A percentile compares a stretch with the other conserved stretches of the same genome.
Conservation (phyloP, 768 basidiomycete species). For the Boletus barrowsii region DNA sequence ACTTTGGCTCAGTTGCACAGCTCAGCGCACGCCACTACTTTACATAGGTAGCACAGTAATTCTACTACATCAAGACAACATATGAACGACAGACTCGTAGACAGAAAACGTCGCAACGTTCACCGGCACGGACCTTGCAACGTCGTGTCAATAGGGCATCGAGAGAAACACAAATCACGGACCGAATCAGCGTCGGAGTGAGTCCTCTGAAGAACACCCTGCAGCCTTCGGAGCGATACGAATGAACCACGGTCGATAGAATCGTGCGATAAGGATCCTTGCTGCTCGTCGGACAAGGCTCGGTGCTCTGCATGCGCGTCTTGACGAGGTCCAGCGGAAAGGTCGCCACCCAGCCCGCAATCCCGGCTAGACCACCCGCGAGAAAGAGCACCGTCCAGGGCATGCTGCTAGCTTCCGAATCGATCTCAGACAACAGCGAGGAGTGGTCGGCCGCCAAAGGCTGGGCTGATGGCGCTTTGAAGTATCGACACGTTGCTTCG, state of each 20-base stretch:
- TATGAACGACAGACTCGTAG: conserved; percentile 59
- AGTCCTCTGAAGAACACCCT: conserved; percentile 75
- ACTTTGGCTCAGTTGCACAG: conserved; percentile 27
- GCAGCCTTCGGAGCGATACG: conserved; percentile 62
- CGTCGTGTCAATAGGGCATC: neutral
- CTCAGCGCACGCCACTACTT: neutral
- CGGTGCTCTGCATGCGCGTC: conserved; percentile 73
- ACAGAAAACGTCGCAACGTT: conserved; percentile 80
- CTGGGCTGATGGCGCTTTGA: conserved; percentile 27
- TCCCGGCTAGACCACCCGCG: conserved; percentile 75
- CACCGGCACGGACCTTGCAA: conserved; percentile 72
- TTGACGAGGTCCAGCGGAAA: conserved; percentile 91
- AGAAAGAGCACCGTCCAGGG: conserved; percentile 60
- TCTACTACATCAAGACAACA: conserved; percentile 21
- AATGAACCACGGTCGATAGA: conserved; percentile 53
- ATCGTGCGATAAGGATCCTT: conserved; percentile 58
- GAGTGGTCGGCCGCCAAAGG: conserved; percentile 27
- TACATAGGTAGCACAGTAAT: no score
- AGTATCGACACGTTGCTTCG: conserved; percentile 58
- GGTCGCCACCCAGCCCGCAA: conserved; percentile 74
- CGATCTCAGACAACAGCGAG: conserved; percentile 40
- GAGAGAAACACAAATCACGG: conserved; percentile 2
- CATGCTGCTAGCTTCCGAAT: conserved; percentile 33
- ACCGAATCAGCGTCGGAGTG: conserved; percentile 79
- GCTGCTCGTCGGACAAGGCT: neutral